These are phyloP conservation scores for Rutstroemia sp. DNA, from an alignment of 2,329 filamentous ascomycete species.

Conservation along the genomic window DNA sequence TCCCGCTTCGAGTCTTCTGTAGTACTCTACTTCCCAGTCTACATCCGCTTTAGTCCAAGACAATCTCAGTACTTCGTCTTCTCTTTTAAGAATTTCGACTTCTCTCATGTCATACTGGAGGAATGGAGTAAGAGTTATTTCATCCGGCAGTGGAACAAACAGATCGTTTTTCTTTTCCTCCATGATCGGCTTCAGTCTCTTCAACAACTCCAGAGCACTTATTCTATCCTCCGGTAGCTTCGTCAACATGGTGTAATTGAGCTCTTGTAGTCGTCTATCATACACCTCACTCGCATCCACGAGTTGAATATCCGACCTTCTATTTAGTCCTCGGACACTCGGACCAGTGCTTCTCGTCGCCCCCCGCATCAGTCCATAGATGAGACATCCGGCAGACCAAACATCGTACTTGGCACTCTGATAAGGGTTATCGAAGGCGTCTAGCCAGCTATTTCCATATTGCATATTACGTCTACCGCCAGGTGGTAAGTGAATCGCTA, in stretches of 20 bases:
- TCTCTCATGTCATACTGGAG: not conserved
- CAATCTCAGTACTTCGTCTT: not conserved
- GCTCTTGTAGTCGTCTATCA: not conserved
- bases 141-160: not conserved
- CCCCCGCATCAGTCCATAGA: not conserved
- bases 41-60: not conserved
- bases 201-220: not conserved
- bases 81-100: not conserved
- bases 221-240: not conserved
- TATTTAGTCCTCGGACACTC: not conserved
- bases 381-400: not conserved
- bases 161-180: not conserved
- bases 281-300: not conserved
- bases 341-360: not conserved
- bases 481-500: not conserved
- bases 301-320: no score
- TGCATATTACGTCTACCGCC: not conserved
- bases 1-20: not conserved
- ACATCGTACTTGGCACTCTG: constrained; percentile 1
- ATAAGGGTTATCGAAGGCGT: not conserved
- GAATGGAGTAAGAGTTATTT: not conserved
- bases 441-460: not conserved
- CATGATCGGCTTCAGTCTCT: not conserved
- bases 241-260: not conserved
- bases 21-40: not conserved